Conservation (phyloP, 495 filamentous ascomycete species). For the Cenococcum geophilum region DNA sequence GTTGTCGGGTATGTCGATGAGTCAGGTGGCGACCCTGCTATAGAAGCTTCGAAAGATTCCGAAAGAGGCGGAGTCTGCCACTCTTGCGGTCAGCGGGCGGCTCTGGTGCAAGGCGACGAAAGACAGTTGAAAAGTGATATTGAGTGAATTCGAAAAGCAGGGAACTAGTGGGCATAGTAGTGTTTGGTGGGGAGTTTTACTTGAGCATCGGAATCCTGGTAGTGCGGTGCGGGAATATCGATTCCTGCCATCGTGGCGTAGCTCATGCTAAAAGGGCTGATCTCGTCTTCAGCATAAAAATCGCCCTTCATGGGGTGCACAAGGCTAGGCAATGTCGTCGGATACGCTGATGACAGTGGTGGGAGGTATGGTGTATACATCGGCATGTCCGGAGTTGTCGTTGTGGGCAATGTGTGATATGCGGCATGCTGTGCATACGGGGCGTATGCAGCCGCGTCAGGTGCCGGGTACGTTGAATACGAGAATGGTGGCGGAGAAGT, state of each 20-base stretch:
- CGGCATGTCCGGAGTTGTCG: conserved; percentile 49
- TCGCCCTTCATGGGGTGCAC: conserved; percentile 60
- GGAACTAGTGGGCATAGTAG: conserved; percentile 34
- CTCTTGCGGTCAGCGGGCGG: conserved; percentile 29
- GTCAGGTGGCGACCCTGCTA: conserved; percentile 53
- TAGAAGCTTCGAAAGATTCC: conserved; percentile 72
- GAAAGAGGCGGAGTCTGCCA: conserved; percentile 77
- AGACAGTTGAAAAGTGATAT: conserved; percentile 16
- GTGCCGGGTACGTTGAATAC: conserved; percentile 61
- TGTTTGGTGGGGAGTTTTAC: conserved; percentile 50
- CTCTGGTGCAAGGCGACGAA: conserved; percentile 21
- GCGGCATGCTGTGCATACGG: conserved; percentile 54
- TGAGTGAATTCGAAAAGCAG: conserved; percentile 10
- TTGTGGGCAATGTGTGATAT: conserved; percentile 58
- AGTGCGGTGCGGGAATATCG: conserved; percentile 58
- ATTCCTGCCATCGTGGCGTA: conserved; percentile 69
- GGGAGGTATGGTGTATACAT: conserved; percentile 58
- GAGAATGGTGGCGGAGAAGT: conserved; percentile 65
- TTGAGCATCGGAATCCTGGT: conserved; percentile 61
- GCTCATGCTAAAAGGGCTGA: conserved; percentile 70
- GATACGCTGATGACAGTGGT: conserved; percentile 50
- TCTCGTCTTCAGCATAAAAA: conserved; percentile 55
- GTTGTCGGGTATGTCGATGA: conserved; percentile 55
- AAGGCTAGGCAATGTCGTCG: conserved; percentile 62
- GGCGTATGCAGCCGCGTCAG: conserved; percentile 60